phyloP scores from a whole-genome alignment of 1,139 yeast species.

The Blastobotrys proliferans region DNA sequence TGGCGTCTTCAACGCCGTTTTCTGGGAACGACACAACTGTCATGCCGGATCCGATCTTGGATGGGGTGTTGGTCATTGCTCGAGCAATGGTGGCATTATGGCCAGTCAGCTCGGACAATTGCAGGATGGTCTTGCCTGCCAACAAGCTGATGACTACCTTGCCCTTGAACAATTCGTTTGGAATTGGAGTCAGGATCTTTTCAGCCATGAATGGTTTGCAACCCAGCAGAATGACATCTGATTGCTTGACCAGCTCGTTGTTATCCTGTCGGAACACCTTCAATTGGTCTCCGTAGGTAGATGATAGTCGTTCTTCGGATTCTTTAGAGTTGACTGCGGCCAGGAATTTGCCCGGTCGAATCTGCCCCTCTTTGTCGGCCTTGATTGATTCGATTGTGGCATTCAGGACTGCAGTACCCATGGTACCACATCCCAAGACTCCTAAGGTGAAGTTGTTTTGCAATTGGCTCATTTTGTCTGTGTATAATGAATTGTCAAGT shows the following conservation, averaged over 20 bases:
- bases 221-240: constrained; percentile 74
- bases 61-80: constrained; percentile 98
- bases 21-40: constrained; percentile 61
- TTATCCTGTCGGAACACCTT: constrained; percentile 55
- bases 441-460: constrained; percentile 58
- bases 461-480: constrained; percentile 11
- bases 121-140: constrained; percentile 87
- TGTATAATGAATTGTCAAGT: neutral
- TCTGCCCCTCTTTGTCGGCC: constrained; percentile 26
- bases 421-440: constrained; percentile 88
- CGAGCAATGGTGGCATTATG: constrained; percentile 53
- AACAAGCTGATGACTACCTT: constrained; percentile 76
- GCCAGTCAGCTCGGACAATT: constrained; percentile 52
- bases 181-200: constrained; percentile 44
- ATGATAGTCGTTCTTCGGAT: constrained; percentile 46
- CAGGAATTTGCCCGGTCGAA: constrained; percentile 65
- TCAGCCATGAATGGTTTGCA: constrained; percentile 81
- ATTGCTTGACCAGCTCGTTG: constrained; percentile 52
- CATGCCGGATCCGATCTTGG: constrained; percentile 85
- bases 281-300: constrained; percentile 47
- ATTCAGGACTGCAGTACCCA: constrained; percentile 93
- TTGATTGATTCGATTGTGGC: constrained; percentile 59
- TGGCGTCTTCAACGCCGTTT: constrained; percentile 40
- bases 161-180: constrained; percentile 43
- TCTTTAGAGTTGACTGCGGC: constrained; percentile 66